These are phyloP conservation scores for Sclerotinia sclerotiorum DNA, from an alignment of 2,329 filamentous ascomycete genomes.

Conservation along the genomic window DNA sequence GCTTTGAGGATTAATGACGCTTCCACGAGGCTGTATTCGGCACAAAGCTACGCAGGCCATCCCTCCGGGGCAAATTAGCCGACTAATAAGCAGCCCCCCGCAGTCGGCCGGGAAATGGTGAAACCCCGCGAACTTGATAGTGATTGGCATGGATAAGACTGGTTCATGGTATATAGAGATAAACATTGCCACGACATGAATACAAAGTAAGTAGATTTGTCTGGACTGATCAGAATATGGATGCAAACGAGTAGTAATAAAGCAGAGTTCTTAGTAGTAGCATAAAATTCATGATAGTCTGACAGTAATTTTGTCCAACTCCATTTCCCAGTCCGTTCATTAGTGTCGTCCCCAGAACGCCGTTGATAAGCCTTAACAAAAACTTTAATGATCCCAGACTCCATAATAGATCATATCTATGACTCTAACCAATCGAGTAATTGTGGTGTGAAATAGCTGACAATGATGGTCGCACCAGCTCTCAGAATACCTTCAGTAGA, in stretches of 20 bases:
- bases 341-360: slow-evolving; percentile 20
- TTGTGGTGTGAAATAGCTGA: slow-evolving; percentile 91
- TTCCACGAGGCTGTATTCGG: slow-evolving; percentile 16
- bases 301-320: slow-evolving; percentile 22
- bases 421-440: slow-evolving; percentile 66
- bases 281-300: slow-evolving; percentile 16
- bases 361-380: background rate
- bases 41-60: slow-evolving; percentile 7
- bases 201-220: background rate
- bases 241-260: background rate
- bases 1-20: background rate
- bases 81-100: slow-evolving; percentile 10
- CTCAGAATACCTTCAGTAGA: slow-evolving; percentile 89
- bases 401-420: slow-evolving; percentile 36
- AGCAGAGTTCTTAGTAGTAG: background rate
- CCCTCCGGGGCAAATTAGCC: slow-evolving; percentile 9
- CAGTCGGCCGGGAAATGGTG: slow-evolving; percentile 8
- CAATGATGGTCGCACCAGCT: slow-evolving; percentile 87
- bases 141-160: background rate
- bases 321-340: slow-evolving; percentile 15
- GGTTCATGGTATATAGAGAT: slow-evolving; percentile 1
- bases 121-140: slow-evolving; percentile 1
- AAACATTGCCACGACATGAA: background rate
- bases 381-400: background rate
- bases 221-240: background rate